Conservation (phyloP, 805 yeast species). For the Komagataella kurtzmanii region DNA sequence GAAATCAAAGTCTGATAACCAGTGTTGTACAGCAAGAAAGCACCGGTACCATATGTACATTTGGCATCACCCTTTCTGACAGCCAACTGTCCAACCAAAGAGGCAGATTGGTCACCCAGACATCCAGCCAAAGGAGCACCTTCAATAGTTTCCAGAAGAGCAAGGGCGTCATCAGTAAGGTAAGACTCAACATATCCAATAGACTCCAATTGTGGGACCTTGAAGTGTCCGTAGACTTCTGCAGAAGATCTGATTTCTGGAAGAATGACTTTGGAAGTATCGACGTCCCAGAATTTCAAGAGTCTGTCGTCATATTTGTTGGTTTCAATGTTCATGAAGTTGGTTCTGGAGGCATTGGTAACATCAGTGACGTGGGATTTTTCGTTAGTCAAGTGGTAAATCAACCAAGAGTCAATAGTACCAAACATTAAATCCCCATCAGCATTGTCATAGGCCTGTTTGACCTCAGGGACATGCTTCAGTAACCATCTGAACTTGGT, state of each 20-base stretch:
- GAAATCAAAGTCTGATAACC: conserved; percentile 63
- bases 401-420: conserved; percentile 89
- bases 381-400: conserved; percentile 68
- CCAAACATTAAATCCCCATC: conserved; percentile 74
- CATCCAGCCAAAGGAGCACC: conserved; percentile 78
- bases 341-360: conserved; percentile 85
- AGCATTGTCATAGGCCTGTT: conserved; percentile 58
- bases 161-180: conserved; percentile 37
- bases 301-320: conserved; percentile 65
- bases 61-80: conserved; percentile 76
- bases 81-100: conserved; percentile 87
- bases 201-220: conserved; percentile 40
- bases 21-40: conserved; percentile 80
- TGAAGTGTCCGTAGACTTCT: conserved; percentile 63
- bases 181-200: conserved; percentile 35
- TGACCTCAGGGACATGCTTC: conserved; percentile 59
- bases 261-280: conserved; percentile 43
- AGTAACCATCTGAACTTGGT: conserved; percentile 82
- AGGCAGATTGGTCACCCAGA: conserved; percentile 89
- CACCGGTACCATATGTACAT: conserved; percentile 95
- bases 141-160: conserved; percentile 32
- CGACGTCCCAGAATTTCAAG: conserved; percentile 70
- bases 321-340: conserved; percentile 73
- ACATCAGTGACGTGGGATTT: conserved; percentile 69
- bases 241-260: conserved; percentile 76